A percentile compares a stretch with the other conserved stretches of the same genome.
Evolutionary conservation across 805 yeast species (phyloP).

Genomic region (Zygosaccharomyces rouxii): DNA sequence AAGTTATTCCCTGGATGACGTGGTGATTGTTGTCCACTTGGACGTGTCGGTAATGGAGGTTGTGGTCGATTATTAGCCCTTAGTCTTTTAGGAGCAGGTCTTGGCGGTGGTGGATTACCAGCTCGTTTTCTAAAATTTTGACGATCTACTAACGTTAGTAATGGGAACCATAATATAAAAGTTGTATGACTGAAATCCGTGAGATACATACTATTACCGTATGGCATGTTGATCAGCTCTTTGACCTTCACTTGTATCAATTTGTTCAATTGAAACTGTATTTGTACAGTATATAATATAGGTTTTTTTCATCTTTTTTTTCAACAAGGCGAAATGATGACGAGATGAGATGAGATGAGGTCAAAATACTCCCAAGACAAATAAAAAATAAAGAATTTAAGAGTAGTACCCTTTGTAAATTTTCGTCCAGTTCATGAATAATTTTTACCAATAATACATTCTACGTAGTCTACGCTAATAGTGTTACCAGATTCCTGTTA

Average conservation of each 20-base stretch:
- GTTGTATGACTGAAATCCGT: background rate
- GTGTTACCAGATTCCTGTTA: background rate
- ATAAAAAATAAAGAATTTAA: background rate
- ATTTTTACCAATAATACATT: background rate
- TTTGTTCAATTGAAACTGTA: background rate
- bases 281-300: background rate
- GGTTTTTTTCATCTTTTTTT: constrained; percentile 6
- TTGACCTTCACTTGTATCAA: background rate
- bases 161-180: background rate
- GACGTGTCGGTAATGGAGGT: constrained; percentile 12
- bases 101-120: constrained; percentile 18
- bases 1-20: constrained; percentile 7
- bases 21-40: constrained; percentile 6
- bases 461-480: background rate
- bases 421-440: background rate
- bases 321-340: constrained; percentile 3
- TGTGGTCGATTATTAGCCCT: constrained; percentile 14
- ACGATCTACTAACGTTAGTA: constrained; percentile 15
- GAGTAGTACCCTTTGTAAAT: background rate
- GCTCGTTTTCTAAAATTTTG: constrained; percentile 17
- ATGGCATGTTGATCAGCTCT: constrained; percentile 10
- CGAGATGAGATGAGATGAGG: constrained; percentile 3
- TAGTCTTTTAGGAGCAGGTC: constrained; percentile 16
- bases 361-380: background rate
- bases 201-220: constrained; percentile 13